Conservation (phyloP, 2,329 filamentous ascomycete species). For the Aspergillus hiratsukae region DNA sequence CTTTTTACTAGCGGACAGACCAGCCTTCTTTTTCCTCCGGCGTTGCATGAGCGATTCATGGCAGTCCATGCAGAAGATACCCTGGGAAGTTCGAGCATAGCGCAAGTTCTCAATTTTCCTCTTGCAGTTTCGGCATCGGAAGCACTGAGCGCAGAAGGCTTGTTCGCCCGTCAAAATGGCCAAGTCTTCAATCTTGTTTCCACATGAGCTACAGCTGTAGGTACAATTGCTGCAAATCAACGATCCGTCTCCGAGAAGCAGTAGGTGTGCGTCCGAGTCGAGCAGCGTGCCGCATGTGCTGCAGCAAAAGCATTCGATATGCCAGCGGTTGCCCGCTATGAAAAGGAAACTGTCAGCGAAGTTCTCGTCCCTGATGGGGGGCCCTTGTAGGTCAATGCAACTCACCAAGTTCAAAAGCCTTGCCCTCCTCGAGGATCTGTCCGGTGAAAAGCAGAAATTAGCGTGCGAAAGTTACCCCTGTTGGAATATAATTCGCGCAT, state of each 20-base stretch:
- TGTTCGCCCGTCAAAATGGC: conserved; percentile 97
- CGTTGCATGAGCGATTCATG: conserved; percentile 95
- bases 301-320: conserved; percentile 98
- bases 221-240: conserved; percentile 99
- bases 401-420: conserved; percentile 93
- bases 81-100: conserved; percentile 95
- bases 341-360: conserved; percentile 25
- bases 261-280: conserved; percentile 95
- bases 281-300: conserved; percentile 92
- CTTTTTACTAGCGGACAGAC: conserved; percentile 41
- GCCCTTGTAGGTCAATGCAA: conserved; percentile 5
- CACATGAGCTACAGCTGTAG: conserved; percentile 95
- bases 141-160: conserved; percentile 95
- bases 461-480: neutral
- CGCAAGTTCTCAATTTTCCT: conserved; percentile 96
- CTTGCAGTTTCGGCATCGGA: conserved; percentile 97
- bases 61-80: conserved; percentile 99
- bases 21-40: conserved; percentile 77
- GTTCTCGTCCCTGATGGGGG: conserved; percentile 11
- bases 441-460: conserved; percentile 10
- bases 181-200: conserved; percentile 96
- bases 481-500: conserved; percentile 20
- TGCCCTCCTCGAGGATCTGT: conserved; percentile 95
- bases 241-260: conserved; percentile 94
- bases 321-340: conserved; percentile 90